Evolutionary conservation across 164 flowering plant species (phyloP).

Genomic region (Aristolochia californica): DNA sequence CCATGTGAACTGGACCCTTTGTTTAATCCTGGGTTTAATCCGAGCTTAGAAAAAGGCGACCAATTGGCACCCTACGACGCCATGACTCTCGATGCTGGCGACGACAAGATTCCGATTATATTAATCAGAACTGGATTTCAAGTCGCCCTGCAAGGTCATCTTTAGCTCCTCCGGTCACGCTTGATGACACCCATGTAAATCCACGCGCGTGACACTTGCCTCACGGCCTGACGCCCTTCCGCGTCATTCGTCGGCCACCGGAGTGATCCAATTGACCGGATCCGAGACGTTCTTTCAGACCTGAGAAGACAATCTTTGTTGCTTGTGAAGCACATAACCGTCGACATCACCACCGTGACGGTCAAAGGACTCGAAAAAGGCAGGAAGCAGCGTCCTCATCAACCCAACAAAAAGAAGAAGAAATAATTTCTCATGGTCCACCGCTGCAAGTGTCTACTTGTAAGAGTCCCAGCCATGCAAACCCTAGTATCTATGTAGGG

Average conservation of each 20-base stretch:
- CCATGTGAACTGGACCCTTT: constrained; percentile 15
- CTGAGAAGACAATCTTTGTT: constrained; percentile 6
- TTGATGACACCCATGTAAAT: constrained; percentile 9
- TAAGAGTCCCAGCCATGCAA: too few relatives aligned
- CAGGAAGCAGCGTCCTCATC: too few relatives aligned
- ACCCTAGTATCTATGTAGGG: too few relatives aligned
- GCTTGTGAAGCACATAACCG: background rate
- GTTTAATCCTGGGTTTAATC: too few relatives aligned
- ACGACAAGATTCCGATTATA: background rate
- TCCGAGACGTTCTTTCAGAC: background rate
- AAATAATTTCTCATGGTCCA: too few relatives aligned
- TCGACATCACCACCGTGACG: background rate
- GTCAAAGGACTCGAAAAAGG: too few relatives aligned
- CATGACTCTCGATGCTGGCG: background rate
- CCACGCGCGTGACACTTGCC: constrained; percentile 22
- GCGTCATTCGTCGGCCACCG: background rate
- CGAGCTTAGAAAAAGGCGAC: too few relatives aligned
- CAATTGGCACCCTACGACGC: too few relatives aligned
- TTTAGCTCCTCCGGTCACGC: background rate
- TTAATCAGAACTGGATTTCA: background rate
- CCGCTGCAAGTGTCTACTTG: too few relatives aligned
- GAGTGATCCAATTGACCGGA: background rate
- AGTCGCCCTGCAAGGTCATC: too few relatives aligned
- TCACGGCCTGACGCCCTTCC: constrained; percentile 3
- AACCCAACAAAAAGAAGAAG: too few relatives aligned